Base-by-base conservation (phyloP, 345 rosid species). In the Salix dunnii region DNA sequence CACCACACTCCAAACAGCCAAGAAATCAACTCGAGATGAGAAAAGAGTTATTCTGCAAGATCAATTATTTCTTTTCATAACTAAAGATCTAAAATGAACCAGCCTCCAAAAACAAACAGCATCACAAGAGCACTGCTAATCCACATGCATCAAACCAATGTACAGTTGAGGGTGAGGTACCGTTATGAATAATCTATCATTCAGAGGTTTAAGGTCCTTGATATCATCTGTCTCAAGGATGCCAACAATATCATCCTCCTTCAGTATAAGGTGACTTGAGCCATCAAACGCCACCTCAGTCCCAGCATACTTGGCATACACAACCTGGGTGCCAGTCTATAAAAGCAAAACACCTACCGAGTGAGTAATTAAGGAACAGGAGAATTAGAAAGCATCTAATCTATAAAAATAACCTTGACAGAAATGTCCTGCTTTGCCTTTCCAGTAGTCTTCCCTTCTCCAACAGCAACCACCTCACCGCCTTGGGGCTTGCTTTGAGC, bases 161-260 rank as follows among this genome's bases (percentile, higher is more conserved):
- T 2, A 69, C 6, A 11, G 51, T 23, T 21, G 38, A 74, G 31
- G 18, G 51, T 18, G 75, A 40, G 43, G 1, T 33, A 92, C 99
- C 98, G 90, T 94, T 25, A 96, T 90, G 63, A 96, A 82, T 78
- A 96, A 92, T 74, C 97, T 82, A 78, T 96, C 99, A 38, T 92
- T 91, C 84, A 94, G 80, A 67, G 99, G 98, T 85, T 91, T 90
- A 72, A 96, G 99, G 71, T 96, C 98, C 80, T 91, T 94, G 80
- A 92, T 83, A 73, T 94, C 97, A 58, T 91, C 93, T 1, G 97
- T 94, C 85, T 94, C 99, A n/a, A 96, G 92, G 71, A 88, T 83
- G 31, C 99, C 99, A 48, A 96, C 91, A 60, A 96, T 88, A 77
- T 92, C 99, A 82, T 94, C 98, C 80, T 94, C 99, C 86, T 91